These are phyloP conservation scores for Warburgia ugandensis DNA, from an alignment of 164 flowering plant genomes.

Conservation along the genomic window DNA sequence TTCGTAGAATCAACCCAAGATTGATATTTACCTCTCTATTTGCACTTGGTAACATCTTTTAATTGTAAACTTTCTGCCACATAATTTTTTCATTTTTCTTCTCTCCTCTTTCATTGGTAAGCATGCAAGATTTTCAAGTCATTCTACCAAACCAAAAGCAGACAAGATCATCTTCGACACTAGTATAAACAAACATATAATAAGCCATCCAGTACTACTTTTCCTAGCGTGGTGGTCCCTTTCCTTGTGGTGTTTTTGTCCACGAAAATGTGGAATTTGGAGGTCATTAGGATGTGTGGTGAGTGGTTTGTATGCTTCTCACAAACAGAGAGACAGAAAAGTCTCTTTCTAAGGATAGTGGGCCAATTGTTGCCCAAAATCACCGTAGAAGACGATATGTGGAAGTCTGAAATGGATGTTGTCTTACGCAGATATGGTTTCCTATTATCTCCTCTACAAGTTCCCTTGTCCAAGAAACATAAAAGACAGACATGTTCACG, in stretches of 20 bases:
- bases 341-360: neutral
- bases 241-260: neutral
- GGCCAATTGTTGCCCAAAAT: neutral
- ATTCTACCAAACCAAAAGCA: too few species aligned
- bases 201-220: too few species aligned
- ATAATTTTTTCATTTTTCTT: too few species aligned
- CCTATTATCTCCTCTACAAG: neutral
- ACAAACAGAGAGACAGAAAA: neutral
- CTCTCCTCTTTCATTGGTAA: too few species aligned
- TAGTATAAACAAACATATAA: too few species aligned
- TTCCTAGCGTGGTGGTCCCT: too few species aligned
- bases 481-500: conserved; percentile 15
- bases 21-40: too few species aligned
- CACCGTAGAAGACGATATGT: neutral
- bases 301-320: neutral
- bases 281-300: neutral
- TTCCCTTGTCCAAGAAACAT: neutral
- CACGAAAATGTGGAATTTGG: neutral
- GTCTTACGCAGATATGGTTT: neutral
- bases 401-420: neutral
- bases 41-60: too few species aligned
- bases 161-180: too few species aligned
- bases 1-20: too few species aligned
- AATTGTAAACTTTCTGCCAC: too few species aligned
- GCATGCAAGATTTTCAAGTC: too few species aligned